These are phyloP conservation scores for Coemansia sp. DNA, from an alignment of 192 early-diverging fungal species.

Conservation along the genomic window DNA sequence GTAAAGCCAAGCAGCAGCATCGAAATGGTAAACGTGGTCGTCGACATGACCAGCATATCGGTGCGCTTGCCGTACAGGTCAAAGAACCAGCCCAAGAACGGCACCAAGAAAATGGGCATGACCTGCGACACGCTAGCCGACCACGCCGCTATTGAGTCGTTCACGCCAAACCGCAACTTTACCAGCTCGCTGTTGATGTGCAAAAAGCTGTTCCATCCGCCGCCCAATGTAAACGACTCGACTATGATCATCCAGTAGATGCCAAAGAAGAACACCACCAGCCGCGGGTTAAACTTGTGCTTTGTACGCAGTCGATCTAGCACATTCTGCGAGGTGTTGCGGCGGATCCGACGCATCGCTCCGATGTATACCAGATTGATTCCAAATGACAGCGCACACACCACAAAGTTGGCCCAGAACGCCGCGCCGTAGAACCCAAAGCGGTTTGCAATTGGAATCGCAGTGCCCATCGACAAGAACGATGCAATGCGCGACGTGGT, in stretches of 20 bases:
- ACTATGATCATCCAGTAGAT: constrained; percentile 62
- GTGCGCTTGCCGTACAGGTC: constrained; percentile 66
- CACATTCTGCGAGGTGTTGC: constrained; percentile 19
- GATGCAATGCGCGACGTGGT: constrained; percentile 70
- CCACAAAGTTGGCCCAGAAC: constrained; percentile 62
- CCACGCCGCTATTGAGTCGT: constrained; percentile 64
- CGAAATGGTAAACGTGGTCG: constrained; percentile 33
- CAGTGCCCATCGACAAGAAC: constrained; percentile 66
- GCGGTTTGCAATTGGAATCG: constrained; percentile 59
- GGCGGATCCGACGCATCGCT: constrained; percentile 51
- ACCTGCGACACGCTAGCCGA: constrained; percentile 67
- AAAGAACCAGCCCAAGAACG: constrained; percentile 69
- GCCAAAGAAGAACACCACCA: constrained; percentile 59
- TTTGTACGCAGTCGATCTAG: constrained; percentile 49
- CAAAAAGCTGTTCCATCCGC: constrained; percentile 66
- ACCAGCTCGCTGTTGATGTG: constrained; percentile 73
- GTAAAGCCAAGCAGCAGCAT: constrained; percentile 60
- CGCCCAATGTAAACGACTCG: constrained; percentile 61
- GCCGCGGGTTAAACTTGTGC: constrained; percentile 58
- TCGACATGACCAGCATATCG: constrained; percentile 39
- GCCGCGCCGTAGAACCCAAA: constrained; percentile 48
- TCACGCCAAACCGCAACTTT: constrained; percentile 64
- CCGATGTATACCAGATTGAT: constrained; percentile 69
- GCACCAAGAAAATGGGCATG: constrained; percentile 67
- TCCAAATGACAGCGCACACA: constrained; percentile 66